Conservation (phyloP, 805 yeast species). For the Blastobotrys peoriensis region DNA sequence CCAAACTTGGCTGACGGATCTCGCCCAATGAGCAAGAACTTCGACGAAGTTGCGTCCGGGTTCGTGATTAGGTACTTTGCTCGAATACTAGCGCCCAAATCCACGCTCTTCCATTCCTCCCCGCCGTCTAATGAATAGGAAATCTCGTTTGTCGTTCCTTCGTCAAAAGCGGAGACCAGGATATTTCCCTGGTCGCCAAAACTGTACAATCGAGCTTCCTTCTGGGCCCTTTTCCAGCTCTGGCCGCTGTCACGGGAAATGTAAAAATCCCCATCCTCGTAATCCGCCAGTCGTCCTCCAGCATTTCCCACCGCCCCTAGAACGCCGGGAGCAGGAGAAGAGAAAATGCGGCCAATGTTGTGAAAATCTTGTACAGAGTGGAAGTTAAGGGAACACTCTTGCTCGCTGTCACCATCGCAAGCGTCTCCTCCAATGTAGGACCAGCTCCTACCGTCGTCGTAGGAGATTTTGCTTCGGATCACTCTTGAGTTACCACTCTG, state of each 20-base stretch:
- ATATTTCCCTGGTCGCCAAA: constrained; percentile 79
- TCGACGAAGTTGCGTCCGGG: constrained; percentile 62
- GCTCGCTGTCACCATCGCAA: constrained; percentile 23
- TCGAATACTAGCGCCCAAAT: constrained; percentile 39
- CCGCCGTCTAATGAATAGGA: constrained; percentile 72
- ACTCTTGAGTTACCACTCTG: constrained; percentile 18
- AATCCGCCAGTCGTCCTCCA: constrained; percentile 25
- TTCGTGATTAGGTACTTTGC: constrained; percentile 49
- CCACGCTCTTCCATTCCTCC: constrained; percentile 48
- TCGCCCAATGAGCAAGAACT: constrained; percentile 47
- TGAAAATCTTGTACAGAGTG: constrained; percentile 33
- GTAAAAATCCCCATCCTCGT: constrained; percentile 42
- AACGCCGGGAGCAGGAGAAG: constrained; percentile 42
- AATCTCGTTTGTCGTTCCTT: constrained; percentile 32
- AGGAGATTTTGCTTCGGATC: constrained; percentile 32
- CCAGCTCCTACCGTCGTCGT: constrained; percentile 37
- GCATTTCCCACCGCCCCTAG: constrained; percentile 40
- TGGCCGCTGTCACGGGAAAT: constrained; percentile 72
- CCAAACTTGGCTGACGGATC: constrained; percentile 19
- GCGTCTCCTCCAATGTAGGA: constrained; percentile 23
- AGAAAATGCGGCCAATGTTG: constrained; percentile 27
- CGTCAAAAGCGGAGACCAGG: constrained; percentile 46
- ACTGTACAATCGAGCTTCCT: constrained; percentile 47
- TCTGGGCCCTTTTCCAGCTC: constrained; percentile 56
- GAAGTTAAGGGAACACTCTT: constrained; percentile 35